Percentiles rank a stretch among this genome's conserved stretches.
These are phyloP conservation scores for Mycena filopes DNA, from an alignment of 768 basidiomycete species.

Conservation along the genomic window DNA sequence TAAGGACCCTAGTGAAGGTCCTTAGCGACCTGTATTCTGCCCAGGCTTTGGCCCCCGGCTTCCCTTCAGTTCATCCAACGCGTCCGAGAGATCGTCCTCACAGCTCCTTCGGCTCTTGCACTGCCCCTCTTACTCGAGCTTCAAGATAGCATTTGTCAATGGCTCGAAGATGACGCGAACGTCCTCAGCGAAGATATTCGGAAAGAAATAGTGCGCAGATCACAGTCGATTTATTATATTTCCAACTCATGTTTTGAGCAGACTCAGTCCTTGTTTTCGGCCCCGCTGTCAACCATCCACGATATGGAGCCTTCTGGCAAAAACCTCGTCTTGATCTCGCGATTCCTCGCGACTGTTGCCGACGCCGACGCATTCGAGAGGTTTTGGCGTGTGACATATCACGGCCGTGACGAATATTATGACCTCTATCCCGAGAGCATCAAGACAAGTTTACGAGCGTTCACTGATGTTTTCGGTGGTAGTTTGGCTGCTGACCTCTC, in stretches of 20 bases:
- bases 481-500: conserved; percentile 59
- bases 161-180: conserved; percentile 62
- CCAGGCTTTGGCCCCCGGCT: conserved; percentile 35
- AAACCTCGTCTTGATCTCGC: conserved; percentile 52
- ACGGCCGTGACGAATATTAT: conserved; percentile 50
- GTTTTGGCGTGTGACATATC: conserved; percentile 70
- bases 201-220: conserved; percentile 57
- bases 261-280: conserved; percentile 56
- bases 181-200: conserved; percentile 56
- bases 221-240: conserved; percentile 7
- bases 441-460: conserved; percentile 56
- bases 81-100: conserved; percentile 46
- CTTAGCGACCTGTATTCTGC: conserved; percentile 50
- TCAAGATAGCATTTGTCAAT: conserved; percentile 53
- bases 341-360: conserved; percentile 64
- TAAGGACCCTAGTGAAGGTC: conserved; percentile 42
- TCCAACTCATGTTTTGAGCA: conserved; percentile 25
- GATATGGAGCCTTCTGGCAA: conserved; percentile 51
- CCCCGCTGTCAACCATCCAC: conserved; percentile 52
- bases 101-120: conserved; percentile 40
- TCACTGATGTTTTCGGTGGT: conserved; percentile 58
- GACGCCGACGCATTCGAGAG: conserved; percentile 60
- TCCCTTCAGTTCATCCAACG: conserved; percentile 50
- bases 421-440: conserved; percentile 53
- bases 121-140: conserved; percentile 49